Conservation (phyloP, 306 rosid species). For the Castanospermum australe region DNA sequence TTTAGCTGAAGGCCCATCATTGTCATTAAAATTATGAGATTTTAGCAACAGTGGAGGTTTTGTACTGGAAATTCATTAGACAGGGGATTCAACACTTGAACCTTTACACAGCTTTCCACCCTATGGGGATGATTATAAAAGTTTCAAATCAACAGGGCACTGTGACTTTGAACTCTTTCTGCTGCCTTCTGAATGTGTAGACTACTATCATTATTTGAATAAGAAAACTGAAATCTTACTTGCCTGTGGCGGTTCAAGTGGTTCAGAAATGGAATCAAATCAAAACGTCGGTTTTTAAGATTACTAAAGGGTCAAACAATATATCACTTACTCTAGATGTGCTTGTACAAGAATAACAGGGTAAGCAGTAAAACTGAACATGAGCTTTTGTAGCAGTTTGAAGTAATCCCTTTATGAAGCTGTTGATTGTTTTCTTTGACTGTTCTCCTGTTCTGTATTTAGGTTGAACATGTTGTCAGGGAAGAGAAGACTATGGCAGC, state of each 20-base stretch:
- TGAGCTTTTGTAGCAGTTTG: background rate
- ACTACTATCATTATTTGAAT: background rate
- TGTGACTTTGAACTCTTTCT: background rate
- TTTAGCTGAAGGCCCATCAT: background rate
- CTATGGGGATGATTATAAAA: background rate
- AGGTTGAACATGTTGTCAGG: slow-evolving; percentile 95
- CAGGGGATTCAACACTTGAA: background rate
- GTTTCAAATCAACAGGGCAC: background rate
- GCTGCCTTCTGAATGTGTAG: background rate
- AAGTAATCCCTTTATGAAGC: background rate
- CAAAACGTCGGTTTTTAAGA: background rate
- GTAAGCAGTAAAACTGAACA: background rate
- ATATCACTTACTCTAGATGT: background rate
- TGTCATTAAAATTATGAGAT: background rate
- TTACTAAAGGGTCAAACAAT: background rate
- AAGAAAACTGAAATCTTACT: background rate
- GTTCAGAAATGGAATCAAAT: background rate
- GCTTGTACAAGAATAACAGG: background rate
- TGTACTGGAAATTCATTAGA: background rate
- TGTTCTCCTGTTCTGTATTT: slow-evolving; percentile 19
- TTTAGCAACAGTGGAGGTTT: background rate
- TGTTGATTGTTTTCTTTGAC: background rate
- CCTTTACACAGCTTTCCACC: background rate
- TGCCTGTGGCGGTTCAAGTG: background rate
- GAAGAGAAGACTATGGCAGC: slow-evolving; percentile 94